These are phyloP conservation scores for Uronychia setigera DNA, from an alignment of 73 alveolate species.

Conservation along the genomic window DNA sequence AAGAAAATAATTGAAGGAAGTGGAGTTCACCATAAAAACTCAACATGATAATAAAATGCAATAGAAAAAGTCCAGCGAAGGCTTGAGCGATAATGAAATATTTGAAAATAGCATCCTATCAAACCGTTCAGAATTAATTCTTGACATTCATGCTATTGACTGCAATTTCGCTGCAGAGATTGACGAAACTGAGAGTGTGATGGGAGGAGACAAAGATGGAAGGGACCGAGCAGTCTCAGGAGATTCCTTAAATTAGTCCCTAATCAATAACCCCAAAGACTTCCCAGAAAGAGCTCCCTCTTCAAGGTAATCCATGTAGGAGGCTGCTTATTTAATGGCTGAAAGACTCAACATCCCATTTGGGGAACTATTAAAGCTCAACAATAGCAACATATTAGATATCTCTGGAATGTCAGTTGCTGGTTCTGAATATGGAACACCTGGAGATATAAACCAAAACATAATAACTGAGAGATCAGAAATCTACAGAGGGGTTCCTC, in stretches of 20 bases:
- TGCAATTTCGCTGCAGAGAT: background rate
- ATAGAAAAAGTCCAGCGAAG: background rate
- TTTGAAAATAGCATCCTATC: background rate
- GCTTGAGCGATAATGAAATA: background rate
- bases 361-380: background rate
- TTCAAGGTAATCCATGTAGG: background rate
- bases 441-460: too few species aligned
- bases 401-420: conserved; percentile 1
- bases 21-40: too few species aligned
- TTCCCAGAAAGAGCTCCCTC: conserved; percentile 1
- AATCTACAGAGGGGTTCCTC: too few species aligned
- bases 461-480: too few species aligned
- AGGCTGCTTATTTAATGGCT: background rate
- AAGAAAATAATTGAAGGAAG: too few species aligned
- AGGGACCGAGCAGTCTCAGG: background rate
- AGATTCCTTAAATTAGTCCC: background rate
- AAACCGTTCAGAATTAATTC: background rate
- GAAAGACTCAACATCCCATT: background rate
- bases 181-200: background rate
- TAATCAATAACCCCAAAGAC: background rate
- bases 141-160: background rate
- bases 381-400: background rate
- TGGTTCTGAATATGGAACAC: background rate
- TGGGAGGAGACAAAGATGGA: background rate
- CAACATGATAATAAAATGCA: too few species aligned